Percentiles rank a stretch among this genome's conserved stretches.
Evolutionary conservation across 805 yeast genomes (phyloP).

Genomic region (Jamesozyma hellenica): DNA sequence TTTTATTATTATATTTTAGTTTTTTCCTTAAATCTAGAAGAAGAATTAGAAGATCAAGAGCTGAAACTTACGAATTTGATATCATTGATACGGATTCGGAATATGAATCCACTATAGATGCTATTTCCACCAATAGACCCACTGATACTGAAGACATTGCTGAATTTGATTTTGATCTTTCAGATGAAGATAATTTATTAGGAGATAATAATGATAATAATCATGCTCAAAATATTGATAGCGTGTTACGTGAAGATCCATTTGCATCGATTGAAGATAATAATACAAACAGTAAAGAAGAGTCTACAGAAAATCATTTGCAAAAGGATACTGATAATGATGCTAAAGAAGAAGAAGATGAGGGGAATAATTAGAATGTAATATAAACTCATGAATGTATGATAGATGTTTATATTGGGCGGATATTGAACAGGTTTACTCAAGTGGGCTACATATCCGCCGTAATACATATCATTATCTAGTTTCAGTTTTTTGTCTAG

Average conservation of each 20-base stretch:
- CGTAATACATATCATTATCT: no score
- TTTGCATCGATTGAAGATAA: neutral
- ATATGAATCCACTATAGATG: conserved; percentile 24
- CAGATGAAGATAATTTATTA: conserved; percentile 21
- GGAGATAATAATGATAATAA: neutral
- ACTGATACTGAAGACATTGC: conserved; percentile 16
- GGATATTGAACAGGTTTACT: no score
- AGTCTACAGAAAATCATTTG: no score
- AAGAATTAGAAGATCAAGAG: conserved; percentile 46
- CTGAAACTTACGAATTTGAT: conserved; percentile 68
- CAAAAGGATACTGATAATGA: neutral
- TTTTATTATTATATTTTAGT: conserved; percentile 36
- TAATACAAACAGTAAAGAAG: no score
- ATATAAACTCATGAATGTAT: no score
- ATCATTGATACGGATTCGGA: conserved; percentile 56
- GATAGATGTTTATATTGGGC: no score
- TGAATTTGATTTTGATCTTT: conserved; percentile 28
- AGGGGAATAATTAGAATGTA: no score
- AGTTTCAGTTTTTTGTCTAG: no score
- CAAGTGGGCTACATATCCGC: no score
- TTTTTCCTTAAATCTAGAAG: conserved; percentile 35
- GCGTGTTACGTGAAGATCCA: conserved; percentile 1
- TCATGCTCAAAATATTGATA: conserved; percentile 1
- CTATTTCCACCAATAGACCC: conserved; percentile 7
- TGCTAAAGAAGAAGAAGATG: neutral